Evolutionary conservation across 2,329 filamentous ascomycete genomes (phyloP), one percentile per base, ranked within the genome.

Genomic region (Hypoxylon sp.): DNA sequence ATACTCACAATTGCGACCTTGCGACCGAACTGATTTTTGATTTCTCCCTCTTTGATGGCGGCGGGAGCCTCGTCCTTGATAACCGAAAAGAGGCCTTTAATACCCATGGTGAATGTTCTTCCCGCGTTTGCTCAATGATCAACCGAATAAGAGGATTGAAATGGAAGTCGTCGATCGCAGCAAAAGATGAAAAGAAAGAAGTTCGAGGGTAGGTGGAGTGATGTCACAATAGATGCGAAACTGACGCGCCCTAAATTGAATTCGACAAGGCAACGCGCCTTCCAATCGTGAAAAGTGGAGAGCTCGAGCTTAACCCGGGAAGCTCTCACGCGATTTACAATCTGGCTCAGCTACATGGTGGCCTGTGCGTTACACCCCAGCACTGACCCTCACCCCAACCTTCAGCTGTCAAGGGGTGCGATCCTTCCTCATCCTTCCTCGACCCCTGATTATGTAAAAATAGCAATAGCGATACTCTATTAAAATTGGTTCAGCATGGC

Each of bases 1-100:
- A 35, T 33, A 85, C 93, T 79, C 85, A 97, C 95, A 82, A 98
- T 98, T 58, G 95, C 95, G 69, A 99, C 95, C 83, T 99, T 99
- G 80, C 96, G 93, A 72, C 96, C 96, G 79, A 99, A 99, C 73
- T 99, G 96, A 76, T 95, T 95, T 84, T 99, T 99, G 86, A 99
- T 99, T 79, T 99, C 96, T 68, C 96, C 94, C 78, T 94, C 92
- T 82, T 98, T 98, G 86, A 98, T 89, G 35, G 96, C 92, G 82
- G 95, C 93, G n/a, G 96, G 96, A 73, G 94, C 93, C 84, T 98
- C 92, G 79, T 98, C 95, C 77, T 92, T 92, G 82, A 96, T 94
- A 80, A 96, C 91, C 73, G 89, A 87, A 80, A 91, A 94, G 48
- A 96, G 88, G 75, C 92, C 89, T 85, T 90, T 91, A 75, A 91